phyloP scores from a whole-genome alignment of 345 rosid genomes.

The Trapa bicornis region DNA sequence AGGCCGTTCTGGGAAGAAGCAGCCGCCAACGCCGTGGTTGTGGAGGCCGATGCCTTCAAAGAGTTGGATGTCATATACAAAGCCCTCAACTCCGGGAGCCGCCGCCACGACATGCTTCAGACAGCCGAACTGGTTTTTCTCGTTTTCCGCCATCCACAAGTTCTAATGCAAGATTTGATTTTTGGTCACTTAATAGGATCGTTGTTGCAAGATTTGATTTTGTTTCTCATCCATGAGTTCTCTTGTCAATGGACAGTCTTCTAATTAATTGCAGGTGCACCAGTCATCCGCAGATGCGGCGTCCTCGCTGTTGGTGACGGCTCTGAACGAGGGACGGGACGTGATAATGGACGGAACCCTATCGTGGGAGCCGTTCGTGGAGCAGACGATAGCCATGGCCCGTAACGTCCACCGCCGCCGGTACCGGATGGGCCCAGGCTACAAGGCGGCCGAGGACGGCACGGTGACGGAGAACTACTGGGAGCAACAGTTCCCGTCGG shows the following conservation, averaged over 20 bases:
- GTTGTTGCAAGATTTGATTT: too few species aligned
- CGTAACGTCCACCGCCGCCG: constrained; percentile 60
- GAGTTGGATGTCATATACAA: constrained; percentile 81
- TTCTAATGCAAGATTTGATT: too few species aligned
- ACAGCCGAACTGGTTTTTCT: constrained; percentile 72
- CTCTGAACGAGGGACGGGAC: constrained; percentile 86
- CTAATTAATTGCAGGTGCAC: constrained; percentile 43
- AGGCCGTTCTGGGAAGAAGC: constrained; percentile 85
- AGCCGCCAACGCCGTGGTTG: constrained; percentile 54
- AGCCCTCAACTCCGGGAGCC: constrained; percentile 64
- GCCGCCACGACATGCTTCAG: constrained; percentile 68
- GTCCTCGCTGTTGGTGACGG: constrained; percentile 75
- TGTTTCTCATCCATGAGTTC: too few species aligned
- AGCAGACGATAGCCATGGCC: constrained; percentile 76
- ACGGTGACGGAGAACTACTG: constrained; percentile 60
- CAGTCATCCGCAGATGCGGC: constrained; percentile 87
- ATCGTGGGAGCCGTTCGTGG: constrained; percentile 87
- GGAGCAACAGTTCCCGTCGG: constrained; percentile 28
- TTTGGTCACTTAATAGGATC: too few species aligned
- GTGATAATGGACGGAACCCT: constrained; percentile 92
- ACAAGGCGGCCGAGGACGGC: constrained; percentile 52
- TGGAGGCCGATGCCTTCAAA: constrained; percentile 96
- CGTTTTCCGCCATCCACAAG: neutral
- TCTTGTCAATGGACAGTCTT: too few species aligned
- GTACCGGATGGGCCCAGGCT: constrained; percentile 79